These are phyloP conservation scores for Taiwanofungus camphoratus DNA, from an alignment of 1,284 basidiomycete species.

Conservation along the genomic window DNA sequence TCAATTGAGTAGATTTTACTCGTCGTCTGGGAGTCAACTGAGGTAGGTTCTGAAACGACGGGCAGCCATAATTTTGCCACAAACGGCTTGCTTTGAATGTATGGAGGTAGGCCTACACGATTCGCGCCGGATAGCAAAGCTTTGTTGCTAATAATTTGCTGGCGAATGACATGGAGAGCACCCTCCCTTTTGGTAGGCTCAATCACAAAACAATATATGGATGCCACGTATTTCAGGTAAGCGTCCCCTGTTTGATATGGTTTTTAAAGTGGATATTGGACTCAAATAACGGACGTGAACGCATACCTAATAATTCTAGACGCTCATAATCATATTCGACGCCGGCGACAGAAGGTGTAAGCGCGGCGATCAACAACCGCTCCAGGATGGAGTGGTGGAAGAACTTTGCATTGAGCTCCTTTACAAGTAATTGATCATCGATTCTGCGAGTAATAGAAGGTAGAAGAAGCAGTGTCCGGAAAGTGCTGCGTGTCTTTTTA, in stretches of 20 bases:
- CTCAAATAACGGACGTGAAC: neutral
- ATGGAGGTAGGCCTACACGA: conserved; percentile 54
- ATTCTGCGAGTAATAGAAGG: conserved; percentile 68
- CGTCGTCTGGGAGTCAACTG: too few relatives aligned
- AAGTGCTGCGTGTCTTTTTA: conserved; percentile 37
- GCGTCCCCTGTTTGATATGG: conserved; percentile 54
- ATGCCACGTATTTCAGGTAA: conserved; percentile 72
- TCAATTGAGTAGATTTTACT: too few relatives aligned
- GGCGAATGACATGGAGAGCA: conserved; percentile 54
- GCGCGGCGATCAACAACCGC: conserved; percentile 53
- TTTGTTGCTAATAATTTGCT: conserved; percentile 69
- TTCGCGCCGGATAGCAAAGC: conserved; percentile 52
- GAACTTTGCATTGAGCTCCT: conserved; percentile 67
- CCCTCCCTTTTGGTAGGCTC: conserved; percentile 59
- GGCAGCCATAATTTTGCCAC: conserved; percentile 57
- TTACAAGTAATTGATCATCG: conserved; percentile 66
- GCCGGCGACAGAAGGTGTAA: conserved; percentile 61
- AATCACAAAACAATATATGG: conserved; percentile 66
- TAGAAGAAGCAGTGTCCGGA: conserved; percentile 59
- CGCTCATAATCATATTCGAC: conserved; percentile 75
- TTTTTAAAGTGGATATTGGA: conserved; percentile 3
- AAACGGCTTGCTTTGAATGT: conserved; percentile 69
- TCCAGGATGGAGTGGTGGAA: conserved; percentile 60
- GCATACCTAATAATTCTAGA: conserved; percentile 68
- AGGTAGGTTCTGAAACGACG: neutral